Evolutionary conservation across 2,329 filamentous ascomycete species (phyloP).

Genomic region (Penicillium sp.): DNA sequence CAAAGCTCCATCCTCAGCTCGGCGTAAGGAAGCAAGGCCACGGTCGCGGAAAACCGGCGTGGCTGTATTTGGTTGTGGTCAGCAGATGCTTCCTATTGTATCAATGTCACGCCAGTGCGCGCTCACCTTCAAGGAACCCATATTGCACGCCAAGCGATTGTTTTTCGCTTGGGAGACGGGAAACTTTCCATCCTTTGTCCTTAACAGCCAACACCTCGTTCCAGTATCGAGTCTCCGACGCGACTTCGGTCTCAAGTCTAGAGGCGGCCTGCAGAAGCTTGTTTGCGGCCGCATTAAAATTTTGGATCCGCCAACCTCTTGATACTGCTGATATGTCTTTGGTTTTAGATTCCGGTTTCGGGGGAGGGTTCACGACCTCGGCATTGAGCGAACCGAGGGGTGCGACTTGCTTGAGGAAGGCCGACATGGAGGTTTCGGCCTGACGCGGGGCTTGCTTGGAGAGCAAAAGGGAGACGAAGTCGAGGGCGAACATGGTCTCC

Average conservation of each 20-base stretch:
- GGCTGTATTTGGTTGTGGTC: conserved; percentile 42
- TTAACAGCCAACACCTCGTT: conserved; percentile 77
- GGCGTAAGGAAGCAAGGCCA: conserved; percentile 77
- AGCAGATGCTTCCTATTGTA: conserved; percentile 23
- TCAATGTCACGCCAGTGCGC: background rate
- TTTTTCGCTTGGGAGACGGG: conserved; percentile 69
- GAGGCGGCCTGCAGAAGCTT: conserved; percentile 70
- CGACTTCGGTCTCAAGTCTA: conserved; percentile 73
- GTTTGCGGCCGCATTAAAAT: conserved; percentile 71
- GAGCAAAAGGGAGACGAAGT: conserved; percentile 78
- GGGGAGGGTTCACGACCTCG: conserved; percentile 63
- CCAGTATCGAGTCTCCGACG: conserved; percentile 85
- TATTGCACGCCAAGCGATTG: conserved; percentile 81
- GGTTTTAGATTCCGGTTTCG: conserved; percentile 55
- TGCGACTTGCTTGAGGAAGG: conserved; percentile 66
- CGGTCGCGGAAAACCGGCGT: conserved; percentile 61
- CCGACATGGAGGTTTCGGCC: conserved; percentile 69
- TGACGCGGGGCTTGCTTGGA: conserved; percentile 76
- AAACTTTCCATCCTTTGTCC: conserved; percentile 82
- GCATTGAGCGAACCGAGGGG: conserved; percentile 73
- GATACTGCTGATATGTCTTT: conserved; percentile 56
- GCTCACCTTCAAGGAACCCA: conserved; percentile 74
- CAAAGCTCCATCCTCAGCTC: conserved; percentile 72
- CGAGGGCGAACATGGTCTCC: conserved; percentile 65
- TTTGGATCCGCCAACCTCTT: conserved; percentile 74